These are phyloP conservation scores for Malassezia arunalokei DNA, from an alignment of 1,284 basidiomycete species.

Conservation along the genomic window DNA sequence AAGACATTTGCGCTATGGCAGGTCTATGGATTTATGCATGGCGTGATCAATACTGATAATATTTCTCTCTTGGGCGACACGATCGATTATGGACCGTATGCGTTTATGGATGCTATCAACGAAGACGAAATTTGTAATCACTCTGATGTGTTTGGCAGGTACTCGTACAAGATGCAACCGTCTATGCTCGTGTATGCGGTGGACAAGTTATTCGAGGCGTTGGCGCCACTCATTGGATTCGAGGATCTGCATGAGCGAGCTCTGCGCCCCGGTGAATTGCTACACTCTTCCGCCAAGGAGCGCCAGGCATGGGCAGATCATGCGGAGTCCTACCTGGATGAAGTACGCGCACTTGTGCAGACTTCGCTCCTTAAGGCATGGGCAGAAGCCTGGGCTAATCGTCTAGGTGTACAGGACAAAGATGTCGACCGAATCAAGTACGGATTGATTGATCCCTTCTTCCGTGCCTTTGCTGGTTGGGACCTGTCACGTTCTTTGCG, in stretches of 20 bases:
- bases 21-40: constrained; percentile 47
- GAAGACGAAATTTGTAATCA: constrained; percentile 83
- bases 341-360: constrained; percentile 21
- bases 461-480: constrained; percentile 23
- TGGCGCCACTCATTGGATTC: constrained; percentile 24
- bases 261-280: constrained; percentile 33
- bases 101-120: constrained; percentile 67
- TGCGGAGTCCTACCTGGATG: constrained; percentile 14
- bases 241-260: constrained; percentile 40
- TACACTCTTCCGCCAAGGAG: constrained; percentile 13
- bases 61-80: constrained; percentile 70
- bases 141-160: constrained; percentile 70
- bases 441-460: constrained; percentile 17
- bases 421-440: constrained; percentile 15
- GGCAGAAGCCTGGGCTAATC: constrained; percentile 22
- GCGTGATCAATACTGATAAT: constrained; percentile 83
- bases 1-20: constrained; percentile 89
- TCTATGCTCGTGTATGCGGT: constrained; percentile 49
- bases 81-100: constrained; percentile 70
- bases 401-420: constrained; percentile 23
- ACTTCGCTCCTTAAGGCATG: constrained; percentile 26
- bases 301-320: constrained; percentile 24
- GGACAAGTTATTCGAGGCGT: constrained; percentile 16
- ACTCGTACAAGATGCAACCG: constrained; percentile 56
- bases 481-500: constrained; percentile 30